A percentile compares a stretch with the other conserved stretches of the same genome.
Conservation (phyloP, 768 basidiomycete genomes). For the Tremella yokohamensis region DNA sequence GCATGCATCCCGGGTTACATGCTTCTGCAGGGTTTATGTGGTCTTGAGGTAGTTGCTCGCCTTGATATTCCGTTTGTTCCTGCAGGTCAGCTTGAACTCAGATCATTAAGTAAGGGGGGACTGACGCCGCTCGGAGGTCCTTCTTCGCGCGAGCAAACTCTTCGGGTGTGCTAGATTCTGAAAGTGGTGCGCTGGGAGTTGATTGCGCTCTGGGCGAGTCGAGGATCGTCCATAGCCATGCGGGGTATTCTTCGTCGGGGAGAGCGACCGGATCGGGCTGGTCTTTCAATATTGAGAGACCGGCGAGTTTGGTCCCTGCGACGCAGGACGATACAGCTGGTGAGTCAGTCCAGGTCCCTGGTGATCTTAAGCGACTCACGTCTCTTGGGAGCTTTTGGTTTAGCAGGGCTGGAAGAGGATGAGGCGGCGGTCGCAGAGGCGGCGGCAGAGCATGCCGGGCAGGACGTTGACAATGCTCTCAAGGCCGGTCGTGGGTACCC, state of each 20-base stretch:
- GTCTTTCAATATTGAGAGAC: conserved; percentile 76
- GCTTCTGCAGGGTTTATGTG: conserved; percentile 4
- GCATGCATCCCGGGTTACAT: too few species aligned
- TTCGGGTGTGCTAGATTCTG: neutral
- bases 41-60: conserved; percentile 77
- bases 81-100: conserved; percentile 13
- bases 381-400: conserved; percentile 11
- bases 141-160: conserved; percentile 43
- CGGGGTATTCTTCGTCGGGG: conserved; percentile 78
- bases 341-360: too few species aligned
- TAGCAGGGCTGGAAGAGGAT: conserved; percentile 8
- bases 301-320: conserved; percentile 71
- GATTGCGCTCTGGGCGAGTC: conserved; percentile 35
- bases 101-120: conserved; percentile 4
- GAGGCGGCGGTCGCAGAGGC: neutral
- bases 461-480: too few species aligned
- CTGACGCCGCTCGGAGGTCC: conserved; percentile 42
- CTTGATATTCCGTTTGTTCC: conserved; percentile 63
- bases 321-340: conserved; percentile 45
- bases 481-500: too few species aligned
- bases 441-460: neutral
- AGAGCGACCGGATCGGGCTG: conserved; percentile 71
- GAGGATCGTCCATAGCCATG: conserved; percentile 81
- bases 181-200: neutral
- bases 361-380: neutral